Evolutionary conservation across 2,329 filamentous ascomycete genomes (phyloP).

Genomic region (Aspergillus piperis): DNA sequence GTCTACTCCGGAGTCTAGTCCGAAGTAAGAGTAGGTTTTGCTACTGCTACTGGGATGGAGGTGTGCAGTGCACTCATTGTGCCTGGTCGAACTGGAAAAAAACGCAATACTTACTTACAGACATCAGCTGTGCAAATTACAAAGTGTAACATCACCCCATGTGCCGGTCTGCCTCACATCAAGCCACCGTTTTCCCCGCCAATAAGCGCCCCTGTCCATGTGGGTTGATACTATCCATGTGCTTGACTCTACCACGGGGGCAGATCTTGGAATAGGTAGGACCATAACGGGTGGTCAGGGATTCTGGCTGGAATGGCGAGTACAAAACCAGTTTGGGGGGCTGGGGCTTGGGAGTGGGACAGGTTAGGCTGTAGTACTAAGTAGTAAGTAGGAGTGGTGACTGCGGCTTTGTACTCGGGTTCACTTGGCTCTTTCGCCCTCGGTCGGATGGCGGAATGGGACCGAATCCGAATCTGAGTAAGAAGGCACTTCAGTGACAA

Average conservation of each 20-base stretch:
- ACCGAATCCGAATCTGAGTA: not conserved
- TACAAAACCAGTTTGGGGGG: not conserved
- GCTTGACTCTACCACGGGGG: not conserved
- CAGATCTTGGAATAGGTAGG: not conserved
- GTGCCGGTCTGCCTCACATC: slow-evolving; percentile 4
- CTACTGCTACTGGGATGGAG: not conserved
- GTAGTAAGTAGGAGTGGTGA: not conserved
- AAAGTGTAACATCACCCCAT: slow-evolving; percentile 6
- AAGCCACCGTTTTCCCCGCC: not conserved
- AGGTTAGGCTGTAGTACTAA: too few relatives aligned
- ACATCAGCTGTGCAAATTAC: not conserved
- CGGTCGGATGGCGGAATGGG: not conserved
- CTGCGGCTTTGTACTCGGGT: not conserved
- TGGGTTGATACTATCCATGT: slow-evolving; percentile 1
- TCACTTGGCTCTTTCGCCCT: not conserved
- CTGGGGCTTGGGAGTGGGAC: not conserved
- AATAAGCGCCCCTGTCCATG: not conserved
- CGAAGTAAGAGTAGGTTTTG: not conserved
- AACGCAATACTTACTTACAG: not conserved
- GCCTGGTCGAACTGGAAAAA: not conserved
- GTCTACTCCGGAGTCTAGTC: not conserved
- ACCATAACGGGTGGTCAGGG: not conserved
- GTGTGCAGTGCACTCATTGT: not conserved
- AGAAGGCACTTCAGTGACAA: not conserved
- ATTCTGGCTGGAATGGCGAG: not conserved